Base-by-base conservation (phyloP, 352 stramenopile genomes). In the Elongisporangium senticosum region DNA sequence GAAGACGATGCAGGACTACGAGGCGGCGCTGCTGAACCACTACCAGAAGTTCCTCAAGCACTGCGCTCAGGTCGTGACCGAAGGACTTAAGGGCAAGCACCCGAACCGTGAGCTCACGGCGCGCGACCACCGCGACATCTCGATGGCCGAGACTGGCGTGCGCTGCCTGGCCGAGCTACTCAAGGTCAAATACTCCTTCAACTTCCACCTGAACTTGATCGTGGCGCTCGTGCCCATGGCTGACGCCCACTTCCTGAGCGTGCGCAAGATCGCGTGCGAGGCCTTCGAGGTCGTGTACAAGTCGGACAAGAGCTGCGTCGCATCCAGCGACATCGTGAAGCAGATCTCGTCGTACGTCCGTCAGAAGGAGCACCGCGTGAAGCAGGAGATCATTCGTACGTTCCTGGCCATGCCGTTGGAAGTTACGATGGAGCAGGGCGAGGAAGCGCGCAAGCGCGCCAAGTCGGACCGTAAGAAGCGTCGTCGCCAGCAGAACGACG, bases 381-480 rank as follows among this genome's bases (percentile, higher is more conserved):
- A 89, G 58, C 74, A 71, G 17, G 77, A 79, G 26, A 84, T 95
- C 49, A 85, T 95, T 56, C 61, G 67, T n/a, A 88, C 82, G 17
- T 75, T 95, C 22, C 68, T 93, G 51, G 69, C 65, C 19, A 88
- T 95, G 73, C 86, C 86, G 51, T 76, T 95, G 19, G 80, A 90
- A 49, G 82, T 93, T 52, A 93, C 83, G 5, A 95, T 95, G 86
- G 83, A 91, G 58, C 79, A 89, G 61, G 86, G 86, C 37, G 83
- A 95, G 23, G 62, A 69, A 14, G 86, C 86, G 51, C 82, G 84
- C 13, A 91, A 89, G 63, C 81, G 85, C 40, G 83, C 82, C 55
- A 95, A 93, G 67, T 75, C 75, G 22, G 82, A 93, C 53, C 86
- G 86, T 19, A 93, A 95, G 67, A 93, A 92, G 62, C 85, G 85